These are phyloP conservation scores for Fusarium sp. DNA, from an alignment of 2,329 filamentous ascomycete genomes.

Conservation along the genomic window DNA sequence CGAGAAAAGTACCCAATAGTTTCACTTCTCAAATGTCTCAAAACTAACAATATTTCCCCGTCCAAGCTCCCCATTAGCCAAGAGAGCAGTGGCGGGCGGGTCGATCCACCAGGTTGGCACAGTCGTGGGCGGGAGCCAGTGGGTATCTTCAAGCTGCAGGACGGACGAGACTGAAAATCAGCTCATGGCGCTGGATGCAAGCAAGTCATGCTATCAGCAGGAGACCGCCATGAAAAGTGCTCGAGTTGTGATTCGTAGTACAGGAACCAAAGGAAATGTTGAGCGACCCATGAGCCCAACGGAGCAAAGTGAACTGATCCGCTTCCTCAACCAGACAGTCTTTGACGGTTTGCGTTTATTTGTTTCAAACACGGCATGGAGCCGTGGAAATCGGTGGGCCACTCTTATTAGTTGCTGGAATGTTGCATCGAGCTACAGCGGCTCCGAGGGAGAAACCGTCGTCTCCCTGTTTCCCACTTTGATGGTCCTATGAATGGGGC, in stretches of 20 bases:
- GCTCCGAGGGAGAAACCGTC: not conserved
- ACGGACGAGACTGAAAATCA: slow-evolving; percentile 36
- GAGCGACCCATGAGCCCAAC: not conserved
- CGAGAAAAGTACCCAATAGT: slow-evolving; percentile 10
- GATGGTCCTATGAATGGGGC: slow-evolving; percentile 5
- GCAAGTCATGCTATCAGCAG: slow-evolving; percentile 39
- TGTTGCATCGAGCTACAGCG: slow-evolving; percentile 32
- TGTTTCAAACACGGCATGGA: slow-evolving; percentile 26
- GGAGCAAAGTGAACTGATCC: not conserved
- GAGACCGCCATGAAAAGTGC: not conserved
- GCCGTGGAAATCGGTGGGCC: slow-evolving; percentile 11
- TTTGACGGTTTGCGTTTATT: not conserved
- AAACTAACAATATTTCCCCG: slow-evolving; percentile 26
- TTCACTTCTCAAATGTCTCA: slow-evolving; percentile 1
- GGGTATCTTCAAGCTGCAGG: slow-evolving; percentile 31
- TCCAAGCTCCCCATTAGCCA: slow-evolving; percentile 36
- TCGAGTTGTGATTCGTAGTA: not conserved
- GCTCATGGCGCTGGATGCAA: slow-evolving; percentile 39
- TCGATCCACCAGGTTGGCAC: slow-evolving; percentile 39
- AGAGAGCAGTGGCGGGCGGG: slow-evolving; percentile 21
- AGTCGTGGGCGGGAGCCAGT: slow-evolving; percentile 31
- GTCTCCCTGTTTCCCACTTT: slow-evolving; percentile 17
- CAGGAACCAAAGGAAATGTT: not conserved
- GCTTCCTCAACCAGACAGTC: not conserved
- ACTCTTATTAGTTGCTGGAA: slow-evolving; percentile 25